phyloP scores from a whole-genome alignment of 768 basidiomycete genomes.

The Baorangia bicolor region DNA sequence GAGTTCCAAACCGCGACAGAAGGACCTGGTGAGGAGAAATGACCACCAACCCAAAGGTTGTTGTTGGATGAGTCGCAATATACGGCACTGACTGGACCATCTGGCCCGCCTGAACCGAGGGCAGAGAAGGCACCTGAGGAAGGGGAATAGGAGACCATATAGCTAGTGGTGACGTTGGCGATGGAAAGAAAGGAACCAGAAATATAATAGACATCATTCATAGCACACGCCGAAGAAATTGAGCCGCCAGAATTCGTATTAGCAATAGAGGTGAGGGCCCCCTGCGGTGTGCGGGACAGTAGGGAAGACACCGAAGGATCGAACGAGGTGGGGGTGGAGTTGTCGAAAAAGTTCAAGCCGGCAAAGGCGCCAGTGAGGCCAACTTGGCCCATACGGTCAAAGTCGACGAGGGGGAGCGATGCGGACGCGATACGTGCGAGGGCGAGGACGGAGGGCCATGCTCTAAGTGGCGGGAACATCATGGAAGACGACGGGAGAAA shows the following conservation, averaged over 20 bases:
- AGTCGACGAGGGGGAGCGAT: conserved; percentile 60
- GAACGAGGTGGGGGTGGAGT: conserved; percentile 52
- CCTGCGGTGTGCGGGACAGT: conserved; percentile 61
- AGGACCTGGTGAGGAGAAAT: conserved; percentile 63
- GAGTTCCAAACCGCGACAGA: conserved; percentile 73
- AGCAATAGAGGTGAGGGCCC: conserved; percentile 66
- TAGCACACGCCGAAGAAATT: conserved; percentile 70
- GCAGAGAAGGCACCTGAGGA: conserved; percentile 56
- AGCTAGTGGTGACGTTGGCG: conserved; percentile 54
- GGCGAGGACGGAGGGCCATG: conserved; percentile 29
- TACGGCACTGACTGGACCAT: conserved; percentile 69
- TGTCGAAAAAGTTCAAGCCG: conserved; percentile 77
- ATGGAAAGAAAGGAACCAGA: conserved; percentile 84
- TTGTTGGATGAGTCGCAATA: conserved; percentile 70
- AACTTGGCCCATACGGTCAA: conserved; percentile 86
- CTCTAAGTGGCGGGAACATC: conserved; percentile 5
- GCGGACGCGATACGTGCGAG: conserved; percentile 29
- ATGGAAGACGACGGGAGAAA: not conserved
- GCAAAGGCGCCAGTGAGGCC: conserved; percentile 87
- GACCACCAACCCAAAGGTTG: conserved; percentile 79
- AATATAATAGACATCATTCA: conserved; percentile 70
- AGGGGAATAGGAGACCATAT: conserved; percentile 75
- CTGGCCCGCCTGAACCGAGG: conserved; percentile 67
- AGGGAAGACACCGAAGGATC: conserved; percentile 73
- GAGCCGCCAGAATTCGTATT: conserved; percentile 79